These are phyloP conservation scores for Camillea tinctor DNA, from an alignment of 2,329 filamentous ascomycete species.

Conservation along the genomic window DNA sequence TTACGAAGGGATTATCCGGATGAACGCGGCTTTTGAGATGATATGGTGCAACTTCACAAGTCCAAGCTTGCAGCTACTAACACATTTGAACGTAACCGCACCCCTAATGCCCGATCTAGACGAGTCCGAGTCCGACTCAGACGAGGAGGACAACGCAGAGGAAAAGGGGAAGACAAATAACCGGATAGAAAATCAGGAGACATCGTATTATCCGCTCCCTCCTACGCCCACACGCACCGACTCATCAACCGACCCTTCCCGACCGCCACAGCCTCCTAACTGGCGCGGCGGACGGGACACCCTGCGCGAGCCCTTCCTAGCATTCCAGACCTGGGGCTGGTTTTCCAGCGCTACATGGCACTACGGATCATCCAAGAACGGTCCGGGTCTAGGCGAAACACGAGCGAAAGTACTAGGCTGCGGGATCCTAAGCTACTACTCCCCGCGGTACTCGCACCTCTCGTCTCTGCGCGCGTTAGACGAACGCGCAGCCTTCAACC, in stretches of 20 bases:
- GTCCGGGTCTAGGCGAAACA: constrained; percentile 41
- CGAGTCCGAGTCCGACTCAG: constrained; percentile 5
- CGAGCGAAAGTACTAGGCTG: constrained; percentile 41
- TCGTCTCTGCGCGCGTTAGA: constrained; percentile 28
- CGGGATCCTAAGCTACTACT: constrained; percentile 46
- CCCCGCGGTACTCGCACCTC: constrained; percentile 34
- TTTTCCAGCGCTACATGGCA: constrained; percentile 43
- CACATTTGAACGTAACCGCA: constrained; percentile 45
- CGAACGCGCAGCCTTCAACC: constrained; percentile 39
- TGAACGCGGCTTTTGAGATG: constrained; percentile 52
- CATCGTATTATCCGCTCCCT: constrained; percentile 37
- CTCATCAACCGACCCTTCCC: constrained; percentile 33
- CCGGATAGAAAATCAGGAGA: constrained; percentile 6
- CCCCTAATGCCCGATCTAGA: constrained; percentile 34
- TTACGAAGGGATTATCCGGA: constrained; percentile 48
- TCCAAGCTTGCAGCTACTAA: constrained; percentile 41
- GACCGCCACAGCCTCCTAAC: constrained; percentile 37
- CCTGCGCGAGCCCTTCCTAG: constrained; percentile 40
- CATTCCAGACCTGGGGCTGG: constrained; percentile 43
- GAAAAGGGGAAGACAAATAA: background rate
- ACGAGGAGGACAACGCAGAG: constrained; percentile 1
- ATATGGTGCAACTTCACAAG: constrained; percentile 52
- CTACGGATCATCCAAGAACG: constrained; percentile 39
- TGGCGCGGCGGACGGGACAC: constrained; percentile 27
- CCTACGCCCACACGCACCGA: constrained; percentile 37